Conservation (phyloP, 2,329 filamentous ascomycete species). For the Colletotrichum lupini region DNA sequence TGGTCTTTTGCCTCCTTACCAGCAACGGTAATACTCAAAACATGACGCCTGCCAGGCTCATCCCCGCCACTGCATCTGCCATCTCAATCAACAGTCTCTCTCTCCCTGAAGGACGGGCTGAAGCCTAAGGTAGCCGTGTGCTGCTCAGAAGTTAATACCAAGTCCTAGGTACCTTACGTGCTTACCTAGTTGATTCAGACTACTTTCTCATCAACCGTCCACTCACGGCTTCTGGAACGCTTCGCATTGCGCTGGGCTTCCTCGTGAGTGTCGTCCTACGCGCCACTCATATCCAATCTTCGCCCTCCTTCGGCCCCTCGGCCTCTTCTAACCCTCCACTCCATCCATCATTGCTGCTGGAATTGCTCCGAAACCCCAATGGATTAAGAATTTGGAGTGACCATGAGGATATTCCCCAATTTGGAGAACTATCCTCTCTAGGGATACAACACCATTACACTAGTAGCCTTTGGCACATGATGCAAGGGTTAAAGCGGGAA, state of each 20-base stretch:
- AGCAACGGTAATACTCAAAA: not conserved
- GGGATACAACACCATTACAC: not conserved
- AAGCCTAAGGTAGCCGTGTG: not conserved
- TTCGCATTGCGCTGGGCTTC: not conserved
- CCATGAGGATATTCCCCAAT: slow-evolving; percentile 1
- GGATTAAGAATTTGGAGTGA: not conserved
- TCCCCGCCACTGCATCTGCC: slow-evolving; percentile 19
- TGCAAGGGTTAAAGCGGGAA: not conserved
- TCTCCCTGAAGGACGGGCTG: not conserved
- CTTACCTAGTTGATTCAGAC: not conserved
- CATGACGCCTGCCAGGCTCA: slow-evolving; percentile 7
- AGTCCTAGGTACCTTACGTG: not conserved
- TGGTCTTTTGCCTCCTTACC: not conserved
- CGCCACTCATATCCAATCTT: not conserved
- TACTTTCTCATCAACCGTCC: not conserved
- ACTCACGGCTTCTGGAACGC: not conserved
- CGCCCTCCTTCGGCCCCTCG: not conserved
- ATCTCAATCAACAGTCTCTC: slow-evolving; percentile 14
- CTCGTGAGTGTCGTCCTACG: not conserved
- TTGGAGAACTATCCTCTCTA: not conserved
- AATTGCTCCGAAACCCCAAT: not conserved
- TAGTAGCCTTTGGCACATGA: slow-evolving; percentile 9
- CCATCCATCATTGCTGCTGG: not conserved
- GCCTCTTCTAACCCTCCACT: not conserved
- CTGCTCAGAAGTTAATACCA: not conserved